A percentile compares a stretch with the other conserved stretches of the same genome.
Evolutionary conservation across 2,329 filamentous ascomycete genomes (phyloP).

Genomic region (Colletotrichum sansevieriae): DNA sequence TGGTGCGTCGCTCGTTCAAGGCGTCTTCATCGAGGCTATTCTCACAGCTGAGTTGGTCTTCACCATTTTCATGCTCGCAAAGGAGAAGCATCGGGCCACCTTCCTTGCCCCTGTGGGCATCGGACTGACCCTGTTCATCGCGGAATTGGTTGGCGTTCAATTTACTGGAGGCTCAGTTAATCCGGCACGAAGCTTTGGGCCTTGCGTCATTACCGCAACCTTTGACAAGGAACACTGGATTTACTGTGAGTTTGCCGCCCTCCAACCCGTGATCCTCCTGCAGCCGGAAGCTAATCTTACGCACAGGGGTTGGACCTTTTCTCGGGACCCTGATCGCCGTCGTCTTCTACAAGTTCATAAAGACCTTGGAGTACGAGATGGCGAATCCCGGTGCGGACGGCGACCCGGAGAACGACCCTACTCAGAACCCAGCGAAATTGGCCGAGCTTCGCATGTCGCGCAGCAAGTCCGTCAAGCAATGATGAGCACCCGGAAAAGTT

Average conservation of each 20-base stretch:
- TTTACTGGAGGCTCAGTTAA: slow-evolving; percentile 64
- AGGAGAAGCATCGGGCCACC: slow-evolving; percentile 62
- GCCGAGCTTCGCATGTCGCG: slow-evolving; percentile 44
- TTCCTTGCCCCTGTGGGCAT: slow-evolving; percentile 64
- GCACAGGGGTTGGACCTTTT: slow-evolving; percentile 51
- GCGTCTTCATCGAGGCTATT: slow-evolving; percentile 64
- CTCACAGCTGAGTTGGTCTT: slow-evolving; percentile 62
- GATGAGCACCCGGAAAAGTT: neutral
- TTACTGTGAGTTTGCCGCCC: slow-evolving; percentile 53
- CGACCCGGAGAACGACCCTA: slow-evolving; percentile 58
- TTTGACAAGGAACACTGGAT: slow-evolving; percentile 63
- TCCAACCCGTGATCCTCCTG: slow-evolving; percentile 45
- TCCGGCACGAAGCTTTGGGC: slow-evolving; percentile 61
- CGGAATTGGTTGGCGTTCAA: slow-evolving; percentile 60
- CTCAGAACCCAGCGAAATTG: slow-evolving; percentile 57
- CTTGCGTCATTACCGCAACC: slow-evolving; percentile 56
- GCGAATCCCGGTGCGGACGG: slow-evolving; percentile 62
- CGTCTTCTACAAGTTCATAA: slow-evolving; percentile 55
- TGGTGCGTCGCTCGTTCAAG: slow-evolving; percentile 57
- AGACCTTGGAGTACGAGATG: slow-evolving; percentile 58
- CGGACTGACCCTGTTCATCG: slow-evolving; percentile 60
- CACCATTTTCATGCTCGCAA: slow-evolving; percentile 65
- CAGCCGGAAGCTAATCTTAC: slow-evolving; percentile 21
- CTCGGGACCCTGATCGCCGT: slow-evolving; percentile 52
- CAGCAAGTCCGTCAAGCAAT: slow-evolving; percentile 31